These are phyloP conservation scores for Chamaecyparis obtusa DNA, from an alignment of 75 land plant genomes.

Conservation along the genomic window DNA sequence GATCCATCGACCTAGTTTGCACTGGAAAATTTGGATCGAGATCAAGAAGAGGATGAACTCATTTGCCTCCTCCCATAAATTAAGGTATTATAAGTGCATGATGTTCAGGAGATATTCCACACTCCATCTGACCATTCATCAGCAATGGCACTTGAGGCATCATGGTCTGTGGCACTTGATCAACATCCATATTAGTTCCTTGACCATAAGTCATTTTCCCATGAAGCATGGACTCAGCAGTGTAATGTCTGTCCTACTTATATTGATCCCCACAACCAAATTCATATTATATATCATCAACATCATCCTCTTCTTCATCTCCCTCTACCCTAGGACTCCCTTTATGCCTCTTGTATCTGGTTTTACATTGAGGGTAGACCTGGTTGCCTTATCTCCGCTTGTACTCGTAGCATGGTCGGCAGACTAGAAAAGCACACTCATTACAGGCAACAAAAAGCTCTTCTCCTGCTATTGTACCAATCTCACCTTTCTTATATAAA, in stretches of 20 bases:
- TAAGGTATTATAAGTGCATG: constrained; percentile 86
- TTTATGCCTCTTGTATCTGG: constrained; percentile 30
- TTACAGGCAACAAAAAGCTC: constrained; percentile 78
- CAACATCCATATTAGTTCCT: constrained; percentile 32
- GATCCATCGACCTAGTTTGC: constrained; percentile 82
- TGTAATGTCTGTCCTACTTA: constrained; percentile 35
- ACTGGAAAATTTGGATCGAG: constrained; percentile 53
- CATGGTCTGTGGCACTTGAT: constrained; percentile 21
- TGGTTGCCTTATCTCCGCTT: constrained; percentile 42
- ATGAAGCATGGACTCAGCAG: constrained; percentile 49
- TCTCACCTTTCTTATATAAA: too few relatives aligned
- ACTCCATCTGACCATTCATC: constrained; percentile 80
- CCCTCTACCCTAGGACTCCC: constrained; percentile 89
- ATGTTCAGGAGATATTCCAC: constrained; percentile 67
- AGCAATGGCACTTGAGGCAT: constrained; percentile 59
- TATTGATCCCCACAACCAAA: constrained; percentile 44
- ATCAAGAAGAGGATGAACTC: constrained; percentile 64
- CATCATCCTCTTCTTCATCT: constrained; percentile 93
- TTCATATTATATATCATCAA: constrained; percentile 88
- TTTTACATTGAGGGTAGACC: constrained; percentile 47
- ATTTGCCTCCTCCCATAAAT: constrained; percentile 54
- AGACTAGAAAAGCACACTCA: constrained; percentile 27
- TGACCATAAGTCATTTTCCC: constrained; percentile 59
- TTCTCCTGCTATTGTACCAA: constrained; percentile 61
- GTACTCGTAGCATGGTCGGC: constrained; percentile 47